Evolutionary conservation across 495 filamentous ascomycete genomes (phyloP), one percentile per base, ranked within the genome.

Genomic region (Poronia punctata): DNA sequence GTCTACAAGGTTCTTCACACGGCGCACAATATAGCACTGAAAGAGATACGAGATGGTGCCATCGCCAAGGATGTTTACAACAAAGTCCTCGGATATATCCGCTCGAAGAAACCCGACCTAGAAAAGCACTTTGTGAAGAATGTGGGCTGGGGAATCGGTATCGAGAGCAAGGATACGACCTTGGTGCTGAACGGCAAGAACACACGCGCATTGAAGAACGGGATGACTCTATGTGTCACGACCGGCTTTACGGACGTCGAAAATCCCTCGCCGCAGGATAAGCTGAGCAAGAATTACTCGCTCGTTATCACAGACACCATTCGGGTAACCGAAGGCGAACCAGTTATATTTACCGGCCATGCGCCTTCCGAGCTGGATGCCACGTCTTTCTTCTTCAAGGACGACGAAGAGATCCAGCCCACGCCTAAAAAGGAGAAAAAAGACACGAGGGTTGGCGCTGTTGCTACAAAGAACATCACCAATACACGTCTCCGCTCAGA

Each of bases 371-470:
- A 96, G 52, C 77, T 89, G 47, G 90, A 95, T 50, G 85, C 87
- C 1, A 84, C 86, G 2, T 92, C 88, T 0, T 98, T 98, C 67
- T 97, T 94, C 66, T 98, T 98, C 66, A 92, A 93, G 54, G 88
- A 90, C 50, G 86, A 89, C 36, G 79, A 84, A 46, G 85, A 89
- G 50, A 79, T 74, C 11, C 62, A 76, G 54, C 72, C 74, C 14
- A 68, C 74, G 1, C 72, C 74, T 2, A 82, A 86, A 52, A 94
- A 93, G 59, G 75, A 83, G 50, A 88, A 88, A 70, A 79, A 78
- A 51, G 89, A 94, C 46, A 70, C 80, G 0, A 79, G 83, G 26
- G 81, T 90, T 5, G 88, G 84, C 37, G 84, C 88, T 2, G 74
- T 93, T 41, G 88, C 88, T 11, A 82, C 81, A 38, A 87, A 84